Evolutionary conservation across 1,284 basidiomycete species (phyloP).

Genomic region (Amylostereum chailletii): DNA sequence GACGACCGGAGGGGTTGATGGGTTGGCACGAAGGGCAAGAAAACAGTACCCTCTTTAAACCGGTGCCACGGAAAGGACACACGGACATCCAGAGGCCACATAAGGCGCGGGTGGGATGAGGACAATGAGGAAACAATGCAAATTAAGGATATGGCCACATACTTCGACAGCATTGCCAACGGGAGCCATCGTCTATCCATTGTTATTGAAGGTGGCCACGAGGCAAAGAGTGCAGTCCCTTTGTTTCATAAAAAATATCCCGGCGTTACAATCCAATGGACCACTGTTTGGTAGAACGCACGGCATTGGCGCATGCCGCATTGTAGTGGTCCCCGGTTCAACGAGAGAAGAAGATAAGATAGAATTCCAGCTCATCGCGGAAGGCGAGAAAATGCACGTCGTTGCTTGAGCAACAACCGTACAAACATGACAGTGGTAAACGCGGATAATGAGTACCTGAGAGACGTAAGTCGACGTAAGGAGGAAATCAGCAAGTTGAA

Average conservation of each 20-base stretch:
- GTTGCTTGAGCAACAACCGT: slow-evolving; percentile 44
- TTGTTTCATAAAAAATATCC: neutral
- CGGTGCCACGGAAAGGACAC: too few species aligned
- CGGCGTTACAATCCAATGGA: neutral
- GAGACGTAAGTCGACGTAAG: slow-evolving; percentile 3
- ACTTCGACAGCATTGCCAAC: neutral
- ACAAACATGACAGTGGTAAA: slow-evolving; percentile 60
- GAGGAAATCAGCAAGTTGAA: slow-evolving; percentile 2
- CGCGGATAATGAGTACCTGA: slow-evolving; percentile 65
- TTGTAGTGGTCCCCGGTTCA: neutral
- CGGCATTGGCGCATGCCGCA: neutral
- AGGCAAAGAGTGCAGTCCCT: neutral
- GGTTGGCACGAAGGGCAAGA: too few species aligned
- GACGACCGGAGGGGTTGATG: too few species aligned
- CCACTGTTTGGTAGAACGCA: neutral
- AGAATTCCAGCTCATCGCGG: slow-evolving; percentile 18
- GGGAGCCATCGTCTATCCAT: neutral
- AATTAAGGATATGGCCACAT: neutral
- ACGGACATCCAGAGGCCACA: too few species aligned
- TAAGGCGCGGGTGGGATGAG: too few species aligned
- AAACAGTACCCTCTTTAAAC: too few species aligned
- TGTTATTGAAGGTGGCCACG: neutral
- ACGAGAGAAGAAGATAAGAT: neutral
- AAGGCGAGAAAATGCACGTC: slow-evolving; percentile 25
- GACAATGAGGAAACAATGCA: too few species aligned